Evolutionary conservation across 305 asterid species (phyloP), one percentile per base, ranked within the genome.

Genomic region (Rubia balearica): DNA sequence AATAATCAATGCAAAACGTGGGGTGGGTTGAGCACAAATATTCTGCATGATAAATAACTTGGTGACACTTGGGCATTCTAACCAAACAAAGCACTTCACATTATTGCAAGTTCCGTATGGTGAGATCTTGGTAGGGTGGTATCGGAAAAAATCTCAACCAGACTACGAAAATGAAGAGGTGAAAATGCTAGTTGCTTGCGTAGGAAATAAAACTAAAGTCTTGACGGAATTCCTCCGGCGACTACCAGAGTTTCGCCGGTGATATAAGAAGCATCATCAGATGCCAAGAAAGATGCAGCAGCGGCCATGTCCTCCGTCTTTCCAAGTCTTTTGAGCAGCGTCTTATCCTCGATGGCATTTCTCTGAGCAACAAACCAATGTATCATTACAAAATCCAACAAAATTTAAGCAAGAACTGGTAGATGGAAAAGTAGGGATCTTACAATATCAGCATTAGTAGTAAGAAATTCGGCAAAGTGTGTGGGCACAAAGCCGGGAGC

Each of bases 401-500:
- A 48, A 48, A 66, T 5, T 8, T n/a, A 56, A 62, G 45, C 33
- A 30, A 30, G 1, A 30, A 30, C 33, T 30, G 33, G 33, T 30
- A 30, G 33, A 30, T 30, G 33, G 33, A 61, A 24, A 27, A 21
- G 33, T 17, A 65, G 21, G 72, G 22, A 65, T 73, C 84, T 80
- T 83, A 90, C 97, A 78, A 71, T 81, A 51, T 76, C 63, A 30
- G 82, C 83, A 61, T 86, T 73, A 10, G 70, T 30, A 8, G 87
- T 85, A 19, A 93, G 83, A 56, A 73, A 84, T 27, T 83, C 72
- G 8, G 98, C 91, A 73, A 90, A 90, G 75, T 88, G 77, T 56
- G 97, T 90, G 16, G 97, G 98, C 53, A 93, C 98, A 77, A 90
- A 90, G 63, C 98, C 98, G 61, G 97, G 98, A 5, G 98, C 97